Base-by-base conservation (phyloP, 768 basidiomycete genomes). In the Collybiopsis luxurians region DNA sequence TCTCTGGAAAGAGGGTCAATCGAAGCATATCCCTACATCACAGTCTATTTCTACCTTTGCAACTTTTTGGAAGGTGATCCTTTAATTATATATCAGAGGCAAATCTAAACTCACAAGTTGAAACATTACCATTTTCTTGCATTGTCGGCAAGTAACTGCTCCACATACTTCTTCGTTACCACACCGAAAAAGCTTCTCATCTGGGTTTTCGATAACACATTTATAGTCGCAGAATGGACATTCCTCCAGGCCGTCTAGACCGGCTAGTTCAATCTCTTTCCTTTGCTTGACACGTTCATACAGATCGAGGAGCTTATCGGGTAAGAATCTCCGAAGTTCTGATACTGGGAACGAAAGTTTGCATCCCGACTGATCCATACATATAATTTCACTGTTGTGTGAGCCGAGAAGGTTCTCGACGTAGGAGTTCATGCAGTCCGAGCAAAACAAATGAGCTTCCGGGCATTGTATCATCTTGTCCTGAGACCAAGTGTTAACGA, bases 181-280 rank as follows among this genome's bases (percentile, higher is more conserved):
- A 55, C 81, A 82, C 60, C 75, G 64, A 55, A 79, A 78, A 54
- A 76, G 58, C 56, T 70, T 71, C 60, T 74, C 69, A n/a, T 71
- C 59, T 19, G 67, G 66, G 61, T 67, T 80, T 52, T 90, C 90
- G 53, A 92, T 85, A n/a, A 90, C 83, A 61, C 85, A 86, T 57
- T 85, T 89, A 73, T 82, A 97, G 42, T 93, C 91, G 71, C 95
- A 97, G 61, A 87, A 91, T 3, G 95, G 95, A 67, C 95, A 97
- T 63, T 89, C 89, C 68, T 95, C 93, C 12, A 96, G 75, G 4
- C 84, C 85, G 45, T 91, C 90, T 34, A 97, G 66, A 1, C 79
- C 84, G 17, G 94, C 94, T 0, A 79, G 82, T 56, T 88, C 84
- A 30, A 96, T 83, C 61, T 93, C 90, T 67, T 90, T 88, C 36